Conservation (phyloP, 495 filamentous ascomycete genomes). For the Aspergillus indologenus region DNA sequence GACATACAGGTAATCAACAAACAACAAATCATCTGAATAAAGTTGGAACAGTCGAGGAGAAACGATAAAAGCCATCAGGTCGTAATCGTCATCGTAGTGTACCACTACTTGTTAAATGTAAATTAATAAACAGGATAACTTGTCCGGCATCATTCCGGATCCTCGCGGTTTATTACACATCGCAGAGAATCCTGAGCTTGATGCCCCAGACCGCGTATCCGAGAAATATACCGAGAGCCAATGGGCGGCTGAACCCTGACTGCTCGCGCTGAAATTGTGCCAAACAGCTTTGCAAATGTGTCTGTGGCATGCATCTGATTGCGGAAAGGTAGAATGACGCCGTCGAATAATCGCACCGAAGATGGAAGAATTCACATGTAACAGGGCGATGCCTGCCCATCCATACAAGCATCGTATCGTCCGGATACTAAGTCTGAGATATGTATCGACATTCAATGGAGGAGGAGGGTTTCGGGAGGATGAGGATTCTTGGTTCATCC, state of each 20-base stretch:
- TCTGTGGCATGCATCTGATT: not conserved
- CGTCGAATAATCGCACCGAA: not conserved
- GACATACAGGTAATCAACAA: not conserved
- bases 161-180: conserved; percentile 47
- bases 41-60: not conserved
- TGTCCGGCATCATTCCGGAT: not conserved
- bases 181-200: conserved; percentile 27
- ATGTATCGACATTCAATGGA: not conserved
- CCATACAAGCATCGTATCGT: not conserved
- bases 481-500: conserved; percentile 30
- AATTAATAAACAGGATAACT: conserved; percentile 10
- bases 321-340: not conserved
- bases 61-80: not conserved
- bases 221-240: not conserved
- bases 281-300: not conserved
- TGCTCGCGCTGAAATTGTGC: not conserved
- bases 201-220: conserved; percentile 6
- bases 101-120: not conserved
- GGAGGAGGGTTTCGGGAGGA: not conserved
- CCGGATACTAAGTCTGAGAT: not conserved
- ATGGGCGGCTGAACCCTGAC: not conserved
- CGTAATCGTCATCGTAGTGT: not conserved
- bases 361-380: not conserved
- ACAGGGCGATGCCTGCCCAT: not conserved
- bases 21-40: not conserved